Conservation (phyloP, 2,329 filamentous ascomycete species). For the Pyrenochaeta sp. region DNA sequence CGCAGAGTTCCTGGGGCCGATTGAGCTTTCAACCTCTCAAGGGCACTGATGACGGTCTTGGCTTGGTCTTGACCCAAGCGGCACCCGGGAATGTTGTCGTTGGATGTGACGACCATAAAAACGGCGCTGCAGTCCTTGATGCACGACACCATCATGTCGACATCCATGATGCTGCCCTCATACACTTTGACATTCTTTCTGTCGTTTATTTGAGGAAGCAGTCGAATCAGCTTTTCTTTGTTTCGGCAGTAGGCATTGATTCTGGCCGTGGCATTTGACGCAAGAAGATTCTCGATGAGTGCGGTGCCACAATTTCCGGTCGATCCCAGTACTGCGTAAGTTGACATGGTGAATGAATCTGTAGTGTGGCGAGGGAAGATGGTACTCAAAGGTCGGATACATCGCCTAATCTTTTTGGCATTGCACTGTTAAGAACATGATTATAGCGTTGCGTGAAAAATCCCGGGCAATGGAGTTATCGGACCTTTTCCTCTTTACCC, state of each 20-base stretch:
- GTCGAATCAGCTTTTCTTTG: slow-evolving; percentile 47
- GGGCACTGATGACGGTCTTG: slow-evolving; percentile 44
- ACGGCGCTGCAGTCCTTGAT: slow-evolving; percentile 47
- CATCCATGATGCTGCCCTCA: slow-evolving; percentile 54
- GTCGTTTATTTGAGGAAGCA: slow-evolving; percentile 45
- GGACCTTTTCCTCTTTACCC: too few relatives aligned
- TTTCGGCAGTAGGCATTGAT: slow-evolving; percentile 59
- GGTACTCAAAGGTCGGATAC: not conserved
- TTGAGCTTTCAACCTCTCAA: slow-evolving; percentile 36
- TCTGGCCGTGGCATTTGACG: slow-evolving; percentile 26
- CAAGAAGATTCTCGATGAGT: slow-evolving; percentile 53
- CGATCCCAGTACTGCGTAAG: slow-evolving; percentile 18
- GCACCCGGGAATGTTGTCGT: slow-evolving; percentile 56
- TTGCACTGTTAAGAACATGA: not conserved
- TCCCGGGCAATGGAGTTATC: too few relatives aligned
- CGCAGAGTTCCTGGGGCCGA: not conserved
- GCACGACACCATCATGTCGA: slow-evolving; percentile 49
- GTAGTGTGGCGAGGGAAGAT: not conserved
- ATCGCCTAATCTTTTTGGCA: too few relatives aligned
- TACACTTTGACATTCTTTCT: slow-evolving; percentile 51
- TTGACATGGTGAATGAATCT: not conserved
- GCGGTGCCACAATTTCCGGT: slow-evolving; percentile 58
- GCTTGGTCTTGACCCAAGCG: slow-evolving; percentile 49
- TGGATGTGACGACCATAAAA: slow-evolving; percentile 52
- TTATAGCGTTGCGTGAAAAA: too few relatives aligned